Evolutionary conservation across 139 green algal genomes (phyloP), one percentile per base, ranked within the genome.

Genomic region (Chlorella sp.): DNA sequence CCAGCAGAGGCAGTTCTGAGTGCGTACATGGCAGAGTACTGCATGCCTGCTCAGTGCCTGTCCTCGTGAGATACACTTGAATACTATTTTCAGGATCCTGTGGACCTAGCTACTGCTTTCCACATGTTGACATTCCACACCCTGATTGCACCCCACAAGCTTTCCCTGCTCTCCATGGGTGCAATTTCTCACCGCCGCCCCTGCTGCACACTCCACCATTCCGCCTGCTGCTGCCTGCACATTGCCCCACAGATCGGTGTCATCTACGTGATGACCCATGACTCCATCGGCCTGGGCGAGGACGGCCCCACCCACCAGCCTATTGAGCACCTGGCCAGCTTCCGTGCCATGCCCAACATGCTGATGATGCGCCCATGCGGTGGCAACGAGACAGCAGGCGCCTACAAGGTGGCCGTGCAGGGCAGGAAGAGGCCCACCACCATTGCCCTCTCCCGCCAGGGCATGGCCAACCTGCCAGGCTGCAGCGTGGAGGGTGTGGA

Each of bases 201-300:
- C n/a, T n/a, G n/a, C n/a, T n/a, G n/a, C n/a, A n/a, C n/a, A n/a
- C n/a, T n/a, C n/a, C n/a, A n/a, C n/a, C n/a, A n/a, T n/a, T n/a
- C n/a, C n/a, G n/a, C n/a, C n/a, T n/a, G n/a, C n/a, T n/a, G n/a
- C n/a, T n/a, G n/a, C n/a, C n/a, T n/a, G n/a, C n/a, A n/a, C n/a
- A n/a, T n/a, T n/a, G n/a, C n/a, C n/a, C 93, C 86, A 29, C 88
- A 97, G 82, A 79, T 87, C 32, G 92, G 93, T 70, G 84, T 87
- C 35, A 90, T 98, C 77, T 97, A 90, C 72, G 95, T 99, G 49
- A 98, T 98, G 93, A 99, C 95, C 63, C 95, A 99, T 87, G 95
- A 99, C 88, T 98, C 93, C 67, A 99, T 99, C 76, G 95, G 95
- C 76, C 90, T 99, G 74, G 95, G 95, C 74, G 95, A 99, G 93